phyloP scores from a whole-genome alignment of 345 rosid species.

The Linum usitatissimum region DNA sequence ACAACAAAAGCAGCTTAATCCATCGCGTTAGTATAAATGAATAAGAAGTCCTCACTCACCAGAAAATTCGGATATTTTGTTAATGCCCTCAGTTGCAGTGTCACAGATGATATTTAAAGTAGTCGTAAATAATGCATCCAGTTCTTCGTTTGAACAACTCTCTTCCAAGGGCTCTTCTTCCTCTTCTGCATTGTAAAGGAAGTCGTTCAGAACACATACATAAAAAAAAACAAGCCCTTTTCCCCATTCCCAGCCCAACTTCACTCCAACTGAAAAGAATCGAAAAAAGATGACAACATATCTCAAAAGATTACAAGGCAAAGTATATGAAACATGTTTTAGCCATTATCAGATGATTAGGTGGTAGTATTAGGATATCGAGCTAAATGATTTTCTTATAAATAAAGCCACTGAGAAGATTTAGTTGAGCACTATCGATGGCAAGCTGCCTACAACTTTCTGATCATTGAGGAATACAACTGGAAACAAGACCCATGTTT shows the following conservation, averaged over 20 bases:
- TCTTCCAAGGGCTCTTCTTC: slow-evolving; percentile 34
- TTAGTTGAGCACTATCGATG: neutral
- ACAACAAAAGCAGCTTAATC: neutral
- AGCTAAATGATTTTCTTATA: neutral
- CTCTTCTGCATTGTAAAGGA: slow-evolving; percentile 19
- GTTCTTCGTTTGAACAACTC: slow-evolving; percentile 48
- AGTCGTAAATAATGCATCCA: slow-evolving; percentile 72
- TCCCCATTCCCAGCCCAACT: neutral
- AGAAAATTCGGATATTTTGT: slow-evolving; percentile 48
- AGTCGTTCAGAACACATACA: neutral
- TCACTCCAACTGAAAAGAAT: neutral
- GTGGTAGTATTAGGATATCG: neutral
- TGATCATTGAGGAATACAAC: too few relatives aligned
- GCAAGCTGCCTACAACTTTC: neutral
- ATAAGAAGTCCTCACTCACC: slow-evolving; percentile 38
- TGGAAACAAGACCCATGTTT: too few relatives aligned
- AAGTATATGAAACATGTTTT: too few relatives aligned
- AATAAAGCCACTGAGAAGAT: neutral
- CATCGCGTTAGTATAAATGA: neutral
- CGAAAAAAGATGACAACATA: neutral
- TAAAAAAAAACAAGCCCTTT: too few relatives aligned
- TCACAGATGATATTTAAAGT: slow-evolving; percentile 65
- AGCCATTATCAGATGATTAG: neutral
- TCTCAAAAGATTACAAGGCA: neutral
- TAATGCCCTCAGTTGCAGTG: slow-evolving; percentile 41